phyloP scores from a whole-genome alignment of 768 basidiomycete genomes.

The Podaxis sp. region DNA sequence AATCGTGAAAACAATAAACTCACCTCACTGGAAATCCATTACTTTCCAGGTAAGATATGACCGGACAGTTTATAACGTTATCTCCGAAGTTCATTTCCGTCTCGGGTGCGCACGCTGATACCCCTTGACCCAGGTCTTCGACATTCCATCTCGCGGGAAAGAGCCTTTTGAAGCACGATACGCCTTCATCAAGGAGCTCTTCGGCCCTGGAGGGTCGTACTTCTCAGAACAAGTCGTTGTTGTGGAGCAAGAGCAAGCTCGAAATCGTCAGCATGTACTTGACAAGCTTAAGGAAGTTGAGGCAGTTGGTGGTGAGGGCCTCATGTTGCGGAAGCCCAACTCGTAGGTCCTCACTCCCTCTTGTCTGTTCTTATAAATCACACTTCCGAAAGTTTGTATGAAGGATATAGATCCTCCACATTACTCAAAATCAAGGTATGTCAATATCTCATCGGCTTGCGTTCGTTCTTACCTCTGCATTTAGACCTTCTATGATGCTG shows the following conservation, averaged over 20 bases:
- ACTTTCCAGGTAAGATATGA: conserved; percentile 47
- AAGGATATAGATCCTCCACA: conserved; percentile 46
- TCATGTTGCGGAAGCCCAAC: conserved; percentile 53
- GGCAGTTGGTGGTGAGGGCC: conserved; percentile 53
- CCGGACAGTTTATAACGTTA: not conserved
- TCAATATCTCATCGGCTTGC: not conserved
- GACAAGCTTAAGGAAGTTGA: conserved; percentile 56
- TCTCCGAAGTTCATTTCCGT: not conserved
- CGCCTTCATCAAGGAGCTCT: conserved; percentile 40
- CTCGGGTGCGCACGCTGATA: not conserved
- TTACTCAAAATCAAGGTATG: conserved; percentile 55
- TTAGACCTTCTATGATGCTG: conserved; percentile 60
- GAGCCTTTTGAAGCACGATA: conserved; percentile 54
- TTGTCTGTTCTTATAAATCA: not conserved
- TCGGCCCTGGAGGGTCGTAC: conserved; percentile 47
- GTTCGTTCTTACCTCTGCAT: not conserved
- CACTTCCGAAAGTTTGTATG: conserved; percentile 32
- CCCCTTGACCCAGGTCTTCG: conserved; percentile 45
- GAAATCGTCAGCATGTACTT: conserved; percentile 49
- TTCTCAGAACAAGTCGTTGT: conserved; percentile 42
- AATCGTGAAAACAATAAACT: conserved; percentile 57
- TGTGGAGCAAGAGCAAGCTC: conserved; percentile 48
- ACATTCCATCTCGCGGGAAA: conserved; percentile 48
- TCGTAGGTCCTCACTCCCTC: conserved; percentile 36
- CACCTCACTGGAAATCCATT: conserved; percentile 55